These are phyloP conservation scores for Xylaria nigripes DNA, from an alignment of 495 filamentous ascomycete species.

Conservation along the genomic window DNA sequence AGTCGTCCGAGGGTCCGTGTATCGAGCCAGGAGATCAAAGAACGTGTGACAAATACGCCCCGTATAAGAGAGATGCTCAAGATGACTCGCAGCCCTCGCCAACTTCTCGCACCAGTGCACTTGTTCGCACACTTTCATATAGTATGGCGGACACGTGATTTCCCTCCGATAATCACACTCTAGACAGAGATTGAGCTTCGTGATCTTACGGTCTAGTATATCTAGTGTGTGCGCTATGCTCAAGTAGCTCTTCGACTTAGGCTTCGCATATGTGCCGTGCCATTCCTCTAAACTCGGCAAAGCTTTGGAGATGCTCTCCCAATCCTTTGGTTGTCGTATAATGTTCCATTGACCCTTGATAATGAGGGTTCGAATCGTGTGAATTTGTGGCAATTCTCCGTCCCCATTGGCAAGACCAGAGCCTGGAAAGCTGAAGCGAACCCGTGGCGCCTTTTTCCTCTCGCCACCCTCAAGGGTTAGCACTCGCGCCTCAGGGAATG, in stretches of 20 bases:
- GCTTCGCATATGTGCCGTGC: constrained; percentile 63
- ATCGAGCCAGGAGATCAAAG: constrained; percentile 40
- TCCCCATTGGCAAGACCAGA: constrained; percentile 12
- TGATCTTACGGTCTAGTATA: constrained; percentile 44
- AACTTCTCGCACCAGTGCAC: constrained; percentile 50
- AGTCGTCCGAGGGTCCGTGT: constrained; percentile 32
- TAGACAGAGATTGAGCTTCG: constrained; percentile 55
- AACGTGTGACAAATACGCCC: constrained; percentile 57
- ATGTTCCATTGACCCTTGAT: constrained; percentile 72
- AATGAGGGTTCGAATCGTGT: constrained; percentile 49
- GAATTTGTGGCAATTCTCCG: constrained; percentile 37
- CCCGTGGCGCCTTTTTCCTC: constrained; percentile 58
- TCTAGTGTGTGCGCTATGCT: constrained; percentile 53
- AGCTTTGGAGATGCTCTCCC: constrained; percentile 48
- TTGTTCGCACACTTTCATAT: constrained; percentile 43
- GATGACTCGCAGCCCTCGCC: constrained; percentile 44
- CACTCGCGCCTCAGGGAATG: constrained; percentile 52
- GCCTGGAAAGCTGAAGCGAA: constrained; percentile 44
- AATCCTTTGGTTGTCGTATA: constrained; percentile 57
- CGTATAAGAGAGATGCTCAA: constrained; percentile 60
- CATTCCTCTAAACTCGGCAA: constrained; percentile 60
- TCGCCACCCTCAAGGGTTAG: constrained; percentile 72
- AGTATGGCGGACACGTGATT: constrained; percentile 44
- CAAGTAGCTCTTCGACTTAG: constrained; percentile 57
- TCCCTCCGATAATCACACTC: constrained; percentile 60